phyloP scores from a whole-genome alignment of 2,329 filamentous ascomycete species.

The Fusarium clavum region DNA sequence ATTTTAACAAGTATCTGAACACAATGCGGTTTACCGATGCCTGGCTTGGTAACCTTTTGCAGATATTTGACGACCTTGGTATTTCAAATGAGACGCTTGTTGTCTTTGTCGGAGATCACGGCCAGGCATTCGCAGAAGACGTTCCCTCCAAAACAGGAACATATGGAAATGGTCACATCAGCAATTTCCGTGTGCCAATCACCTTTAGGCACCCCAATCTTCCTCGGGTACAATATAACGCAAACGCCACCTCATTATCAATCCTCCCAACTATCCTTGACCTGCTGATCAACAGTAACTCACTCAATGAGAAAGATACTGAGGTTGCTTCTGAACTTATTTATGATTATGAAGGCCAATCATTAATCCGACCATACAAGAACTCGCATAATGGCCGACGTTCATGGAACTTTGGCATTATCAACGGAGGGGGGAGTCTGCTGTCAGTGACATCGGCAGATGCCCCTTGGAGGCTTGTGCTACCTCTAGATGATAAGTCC shows the following conservation, averaged over 20 bases:
- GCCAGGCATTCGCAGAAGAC: constrained; percentile 51
- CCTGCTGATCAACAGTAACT: constrained; percentile 50
- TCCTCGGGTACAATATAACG: constrained; percentile 48
- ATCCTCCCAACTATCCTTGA: constrained; percentile 52
- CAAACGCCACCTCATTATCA: constrained; percentile 48
- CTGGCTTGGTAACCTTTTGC: constrained; percentile 49
- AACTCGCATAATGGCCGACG: constrained; percentile 40
- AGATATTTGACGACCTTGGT: constrained; percentile 48
- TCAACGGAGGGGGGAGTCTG: constrained; percentile 51
- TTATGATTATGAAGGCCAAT: constrained; percentile 52
- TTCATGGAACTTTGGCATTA: constrained; percentile 51
- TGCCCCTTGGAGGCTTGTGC: constrained; percentile 48
- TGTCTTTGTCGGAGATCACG: constrained; percentile 52
- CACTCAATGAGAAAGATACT: constrained; percentile 44
- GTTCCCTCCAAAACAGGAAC: constrained; percentile 45
- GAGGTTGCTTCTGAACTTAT: constrained; percentile 45
- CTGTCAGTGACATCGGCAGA: constrained; percentile 49
- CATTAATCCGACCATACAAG: constrained; percentile 47
- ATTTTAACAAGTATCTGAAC: constrained; percentile 52
- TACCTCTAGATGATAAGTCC: constrained; percentile 48
- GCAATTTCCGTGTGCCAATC: constrained; percentile 50
- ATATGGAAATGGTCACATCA: constrained; percentile 50
- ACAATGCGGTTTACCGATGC: constrained; percentile 49
- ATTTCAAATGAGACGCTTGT: constrained; percentile 51
- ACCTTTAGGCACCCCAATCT: constrained; percentile 50